Conservation (phyloP, 2,329 filamentous ascomycete genomes). For the Leptodontidium sp. region DNA sequence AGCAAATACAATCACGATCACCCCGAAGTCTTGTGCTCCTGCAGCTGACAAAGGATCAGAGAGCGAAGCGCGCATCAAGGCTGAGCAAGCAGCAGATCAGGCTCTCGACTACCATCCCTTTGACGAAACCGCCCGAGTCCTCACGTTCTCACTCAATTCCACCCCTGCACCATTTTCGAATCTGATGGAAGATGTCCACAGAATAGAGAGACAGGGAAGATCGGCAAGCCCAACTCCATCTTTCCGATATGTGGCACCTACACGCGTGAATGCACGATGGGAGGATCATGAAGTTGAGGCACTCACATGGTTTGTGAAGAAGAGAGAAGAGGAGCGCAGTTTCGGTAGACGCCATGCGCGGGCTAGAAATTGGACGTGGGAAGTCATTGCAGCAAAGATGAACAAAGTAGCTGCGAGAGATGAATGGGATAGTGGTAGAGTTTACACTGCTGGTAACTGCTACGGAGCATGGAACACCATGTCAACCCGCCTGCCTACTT, state of each 20-base stretch:
- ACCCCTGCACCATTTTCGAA: background rate
- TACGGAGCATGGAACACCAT: slow-evolving; percentile 2
- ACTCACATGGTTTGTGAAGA: slow-evolving; percentile 10
- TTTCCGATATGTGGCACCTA: background rate
- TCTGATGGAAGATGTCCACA: background rate
- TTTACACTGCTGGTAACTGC: slow-evolving; percentile 8
- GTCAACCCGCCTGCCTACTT: slow-evolving; percentile 6
- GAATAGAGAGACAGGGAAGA: background rate
- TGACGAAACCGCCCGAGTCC: background rate
- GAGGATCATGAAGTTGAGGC: slow-evolving; percentile 2
- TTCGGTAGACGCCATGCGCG: background rate
- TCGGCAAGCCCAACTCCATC: background rate
- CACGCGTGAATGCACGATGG: background rate
- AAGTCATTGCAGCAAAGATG: slow-evolving; percentile 16
- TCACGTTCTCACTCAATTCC: background rate
- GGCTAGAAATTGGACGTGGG: slow-evolving; percentile 15
- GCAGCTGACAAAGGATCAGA: background rate
- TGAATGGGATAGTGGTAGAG: background rate
- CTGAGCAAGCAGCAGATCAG: background rate
- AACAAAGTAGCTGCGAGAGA: slow-evolving; percentile 17
- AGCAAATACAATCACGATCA: background rate
- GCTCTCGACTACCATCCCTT: too few species aligned
- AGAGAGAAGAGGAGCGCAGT: background rate
- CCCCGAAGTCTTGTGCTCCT: background rate
- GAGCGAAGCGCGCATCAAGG: background rate